Evolutionary conservation across 2,329 filamentous ascomycete genomes (phyloP), one percentile per base, ranked within the genome.

Genomic region (Tolypocladium sp.): DNA sequence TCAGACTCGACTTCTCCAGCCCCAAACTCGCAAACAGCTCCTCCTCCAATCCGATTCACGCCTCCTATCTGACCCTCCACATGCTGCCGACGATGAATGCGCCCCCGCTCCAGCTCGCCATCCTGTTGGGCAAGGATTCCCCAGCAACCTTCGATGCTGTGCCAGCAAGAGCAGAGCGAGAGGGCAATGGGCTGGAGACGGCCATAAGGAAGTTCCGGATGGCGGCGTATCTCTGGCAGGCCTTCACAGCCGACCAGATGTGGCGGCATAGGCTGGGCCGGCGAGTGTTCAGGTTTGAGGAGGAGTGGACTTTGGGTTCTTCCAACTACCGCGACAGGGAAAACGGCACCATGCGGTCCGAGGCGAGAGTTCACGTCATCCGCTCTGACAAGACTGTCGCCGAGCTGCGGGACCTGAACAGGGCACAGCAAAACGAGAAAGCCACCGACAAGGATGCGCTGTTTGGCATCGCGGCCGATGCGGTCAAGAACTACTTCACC

Each of bases 181-280:
- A 96, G 78, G 92, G 91, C 22, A 96, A 96, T 72, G 83, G 82
- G 1, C 70, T 97, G 41, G 87, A 92, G 13, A 85, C 84, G 9
- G 94, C 94, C 0, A 82, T 96, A 57, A 85, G 84, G 67, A 99
- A 99, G 71, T 97, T 94, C 71, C 85, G 92, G 63, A 97, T 96
- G 89, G 89, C 92, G 22, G 93, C 91, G 30, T 97, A 97, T 70
- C 79, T 97, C 17, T 97, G 94, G 92, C 94, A 99, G 71, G 91
- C 92, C 9, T 97, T 96, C 68, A 97, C 93, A 0, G 91, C 91
- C 8, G 94, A 99, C 72, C 92, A 97, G 71, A 97, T 97, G 93
- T 89, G 85, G 71, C 87, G 91, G 63, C 90, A 96, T 70, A 90
- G 88, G 61, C 85, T 97, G 65, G 92, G 92, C 12, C 84, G 93